A percentile compares a stretch with the other conserved stretches of the same genome.
These are phyloP conservation scores for Aspergillus chevalieri DNA, from an alignment of 2,329 filamentous ascomycete species.

Conservation along the genomic window DNA sequence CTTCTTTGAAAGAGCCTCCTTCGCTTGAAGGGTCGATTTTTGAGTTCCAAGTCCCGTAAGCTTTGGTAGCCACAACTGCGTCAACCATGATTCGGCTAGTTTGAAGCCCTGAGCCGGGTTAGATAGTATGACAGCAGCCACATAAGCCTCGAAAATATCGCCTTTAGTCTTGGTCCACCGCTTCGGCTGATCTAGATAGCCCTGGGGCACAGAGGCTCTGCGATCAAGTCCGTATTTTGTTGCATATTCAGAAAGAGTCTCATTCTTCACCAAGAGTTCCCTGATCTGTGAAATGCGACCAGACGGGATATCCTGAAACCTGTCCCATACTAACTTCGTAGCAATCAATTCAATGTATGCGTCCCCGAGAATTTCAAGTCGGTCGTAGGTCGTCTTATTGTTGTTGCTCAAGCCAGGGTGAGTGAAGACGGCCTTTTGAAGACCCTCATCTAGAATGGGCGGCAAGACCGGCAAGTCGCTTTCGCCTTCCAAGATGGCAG, in stretches of 20 bases:
- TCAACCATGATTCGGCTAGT: constrained; percentile 64
- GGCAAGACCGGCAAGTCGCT: constrained; percentile 44
- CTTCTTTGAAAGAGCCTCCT: constrained; percentile 47
- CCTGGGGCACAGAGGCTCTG: constrained; percentile 52
- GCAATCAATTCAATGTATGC: constrained; percentile 75
- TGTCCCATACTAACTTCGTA: constrained; percentile 66
- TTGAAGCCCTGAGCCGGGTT: constrained; percentile 58
- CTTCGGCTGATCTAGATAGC: constrained; percentile 43
- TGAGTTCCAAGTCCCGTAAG: constrained; percentile 39
- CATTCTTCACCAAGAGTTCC: constrained; percentile 74
- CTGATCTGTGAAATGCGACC: constrained; percentile 70
- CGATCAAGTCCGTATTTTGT: constrained; percentile 64
- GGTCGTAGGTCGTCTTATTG: constrained; percentile 58
- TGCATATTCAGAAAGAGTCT: constrained; percentile 66
- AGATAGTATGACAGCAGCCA: constrained; percentile 69
- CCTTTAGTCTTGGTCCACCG: constrained; percentile 67
- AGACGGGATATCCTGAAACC: constrained; percentile 58
- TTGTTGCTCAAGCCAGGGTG: constrained; percentile 49
- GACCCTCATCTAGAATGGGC: constrained; percentile 50
- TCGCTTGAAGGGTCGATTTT: constrained; percentile 38
- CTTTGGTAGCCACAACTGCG: constrained; percentile 64
- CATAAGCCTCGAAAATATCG: constrained; percentile 87
- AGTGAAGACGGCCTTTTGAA: constrained; percentile 61
- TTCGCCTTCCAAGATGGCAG: not conserved
- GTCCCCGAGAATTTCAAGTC: constrained; percentile 83